phyloP scores from a whole-genome alignment of 192 early-diverging fungal species.

The Radiomyces spectabilis region DNA sequence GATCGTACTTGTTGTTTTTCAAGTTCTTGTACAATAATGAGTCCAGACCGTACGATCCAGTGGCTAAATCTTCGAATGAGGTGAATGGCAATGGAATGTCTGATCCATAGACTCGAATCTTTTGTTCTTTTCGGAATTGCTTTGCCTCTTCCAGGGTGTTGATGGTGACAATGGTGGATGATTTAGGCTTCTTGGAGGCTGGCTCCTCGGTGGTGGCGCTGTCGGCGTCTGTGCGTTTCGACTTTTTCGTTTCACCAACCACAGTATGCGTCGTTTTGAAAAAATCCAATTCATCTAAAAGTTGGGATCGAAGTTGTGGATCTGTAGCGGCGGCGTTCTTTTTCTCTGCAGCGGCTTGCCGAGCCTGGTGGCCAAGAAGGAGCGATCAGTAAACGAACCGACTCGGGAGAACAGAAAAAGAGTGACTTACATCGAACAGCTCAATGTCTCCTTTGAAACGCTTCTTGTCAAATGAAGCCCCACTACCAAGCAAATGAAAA shows the following conservation, averaged over 20 bases:
- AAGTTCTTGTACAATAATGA: slow-evolving; percentile 72
- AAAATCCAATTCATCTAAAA: slow-evolving; percentile 38
- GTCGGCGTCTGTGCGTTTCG: no score
- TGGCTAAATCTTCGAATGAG: slow-evolving; percentile 71
- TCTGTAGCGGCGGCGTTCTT: slow-evolving; percentile 11
- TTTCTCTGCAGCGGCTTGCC: background rate
- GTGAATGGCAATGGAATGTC: slow-evolving; percentile 82
- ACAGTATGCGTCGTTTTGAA: slow-evolving; percentile 32
- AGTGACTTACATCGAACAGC: slow-evolving; percentile 62
- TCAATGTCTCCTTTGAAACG: slow-evolving; percentile 76
- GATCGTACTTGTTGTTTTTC: slow-evolving; percentile 51
- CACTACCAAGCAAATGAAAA: slow-evolving; percentile 79
- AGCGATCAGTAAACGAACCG: no score
- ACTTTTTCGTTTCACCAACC: slow-evolving; percentile 14
- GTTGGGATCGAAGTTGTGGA: slow-evolving; percentile 3
- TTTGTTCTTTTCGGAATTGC: slow-evolving; percentile 66
- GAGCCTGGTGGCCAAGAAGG: background rate
- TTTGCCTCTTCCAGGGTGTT: slow-evolving; percentile 27
- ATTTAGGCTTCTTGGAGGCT: no score
- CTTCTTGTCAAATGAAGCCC: slow-evolving; percentile 82
- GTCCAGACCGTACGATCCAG: slow-evolving; percentile 55
- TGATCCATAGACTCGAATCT: slow-evolving; percentile 79
- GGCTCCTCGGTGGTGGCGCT: no score
- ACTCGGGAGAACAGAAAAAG: no score
- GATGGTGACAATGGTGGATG: background rate